Evolutionary conservation across 805 yeast genomes (phyloP), one percentile per base, ranked within the genome.

Genomic region (Lipomyces mesembrius): DNA sequence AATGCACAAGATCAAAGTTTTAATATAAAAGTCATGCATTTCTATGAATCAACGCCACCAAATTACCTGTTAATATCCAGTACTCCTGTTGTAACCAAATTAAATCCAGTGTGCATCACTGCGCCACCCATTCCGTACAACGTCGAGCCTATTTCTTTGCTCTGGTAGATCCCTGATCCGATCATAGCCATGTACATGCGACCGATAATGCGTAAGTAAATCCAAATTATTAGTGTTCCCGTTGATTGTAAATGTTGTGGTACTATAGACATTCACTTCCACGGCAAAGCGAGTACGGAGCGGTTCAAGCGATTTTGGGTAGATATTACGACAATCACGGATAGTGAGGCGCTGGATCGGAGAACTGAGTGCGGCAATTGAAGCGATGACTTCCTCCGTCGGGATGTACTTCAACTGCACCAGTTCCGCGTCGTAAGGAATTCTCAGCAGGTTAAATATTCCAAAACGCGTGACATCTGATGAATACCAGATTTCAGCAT

Each of bases 61-160:
- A 49, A 49, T 20, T 7, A 49, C 5, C 11, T 8, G 53, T 17
- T 37, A 11, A 11, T 11, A 2, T 12, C 43, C 43, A 37, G 43
- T 37, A 37, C 43, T 11, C 39, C 17, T 9, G 6, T 14, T 12
- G 17, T 14, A 14, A 6, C 17, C 43, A 4, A 29, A 37, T 56
- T 39, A 64, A n/a, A 64, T 56, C 67, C 67, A 64, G 53, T 64
- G 63, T 8, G 64, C 61, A 22, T 61, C 61, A 46, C 61, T 64
- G 9, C 61, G 37, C 67, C 67, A 64, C 9, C 61, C 61, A 8
- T 54, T 34, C 25, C 52, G 51, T 32, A 57, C 52, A 46, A 20
- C 32, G 35, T 14, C 60, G 32, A 11, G 29, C 34, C 58, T 20
- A 7, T 56, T 17, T 49, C 67, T 54, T 53, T 60, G 25, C 49